Evolutionary conservation across 768 basidiomycete species (phyloP), one percentile per base, ranked within the genome.

Genomic region (Trametopsis cervina): DNA sequence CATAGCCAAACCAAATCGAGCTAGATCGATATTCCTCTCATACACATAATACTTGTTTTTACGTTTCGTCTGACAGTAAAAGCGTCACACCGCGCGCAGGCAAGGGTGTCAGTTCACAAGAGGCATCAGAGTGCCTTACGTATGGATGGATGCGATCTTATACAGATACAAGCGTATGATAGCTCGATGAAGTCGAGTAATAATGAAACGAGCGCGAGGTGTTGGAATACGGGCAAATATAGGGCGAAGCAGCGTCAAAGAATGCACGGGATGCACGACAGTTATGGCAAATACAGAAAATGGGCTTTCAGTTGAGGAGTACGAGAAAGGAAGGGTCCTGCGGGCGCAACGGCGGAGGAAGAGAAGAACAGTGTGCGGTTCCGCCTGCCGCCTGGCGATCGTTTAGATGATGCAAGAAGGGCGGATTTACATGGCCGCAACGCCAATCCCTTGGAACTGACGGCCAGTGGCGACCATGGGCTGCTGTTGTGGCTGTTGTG

Each of bases 401-500:
- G n/a, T n/a, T n/a, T n/a, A n/a, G n/a, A n/a, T n/a, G n/a, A n/a
- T n/a, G n/a, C n/a, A n/a, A n/a, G n/a, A n/a, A n/a, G n/a, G n/a
- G n/a, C 15, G 10, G 12, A 11, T 40, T 71, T 59, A 75, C 66
- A 74, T 64, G 52, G 73, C 73, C 51, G 72, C 72, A 66, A 77
- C 71, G 47, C 73, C 70, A 69, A 78, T 73, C 40, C 57, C 55
- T 57, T 72, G 76, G 66, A 77, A 75, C 15, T 72, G 65, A 44
- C 63, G 60, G 15, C 33, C 42, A 26, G 27, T 26, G 18, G 42
- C 42, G 17, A 40, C 46, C 13, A 42, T 43, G 20, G 40, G 40
- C 37, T 49, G 54, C 18, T 50, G 54, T 41, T 49, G 49, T 47
- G 45, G 48, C 46, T 43, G 38, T 20, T 43, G 25, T n/a, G 39